A percentile compares a stretch with the other conserved stretches of the same genome.
Conservation (phyloP, 192 early-diverging fungal species). For the Globomyces pollinis-pini region DNA sequence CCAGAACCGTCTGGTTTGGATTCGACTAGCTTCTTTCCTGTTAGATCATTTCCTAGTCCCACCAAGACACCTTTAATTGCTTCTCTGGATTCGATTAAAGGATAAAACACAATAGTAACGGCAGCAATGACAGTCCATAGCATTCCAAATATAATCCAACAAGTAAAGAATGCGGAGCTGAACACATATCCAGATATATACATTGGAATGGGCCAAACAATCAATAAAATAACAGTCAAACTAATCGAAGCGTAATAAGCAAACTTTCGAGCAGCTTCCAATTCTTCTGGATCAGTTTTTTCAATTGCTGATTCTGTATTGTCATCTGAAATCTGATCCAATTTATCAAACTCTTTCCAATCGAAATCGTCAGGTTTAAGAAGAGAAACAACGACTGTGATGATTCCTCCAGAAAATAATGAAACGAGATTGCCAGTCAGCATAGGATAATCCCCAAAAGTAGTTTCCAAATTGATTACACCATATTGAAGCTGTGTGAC, state of each 20-base stretch:
- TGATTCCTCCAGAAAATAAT: conserved; percentile 20
- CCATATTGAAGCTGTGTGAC: conserved; percentile 44
- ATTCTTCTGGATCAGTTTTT: conserved; percentile 27
- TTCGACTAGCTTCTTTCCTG: conserved; percentile 1
- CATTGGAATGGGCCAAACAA: conserved; percentile 68
- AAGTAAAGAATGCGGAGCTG: conserved; percentile 55
- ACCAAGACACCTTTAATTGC: conserved; percentile 3
- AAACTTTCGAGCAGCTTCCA: conserved; percentile 52
- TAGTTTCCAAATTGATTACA: conserved; percentile 46
- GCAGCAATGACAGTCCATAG: conserved; percentile 53
- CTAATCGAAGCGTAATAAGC: conserved; percentile 42
- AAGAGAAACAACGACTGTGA: conserved; percentile 32
- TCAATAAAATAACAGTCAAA: conserved; percentile 51
- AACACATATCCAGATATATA: conserved; percentile 60
- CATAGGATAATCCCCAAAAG: conserved; percentile 64
- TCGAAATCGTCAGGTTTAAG: conserved; percentile 58
- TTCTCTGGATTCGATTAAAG: conserved; percentile 36
- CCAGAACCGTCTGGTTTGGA: no score
- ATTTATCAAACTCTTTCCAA: conserved; percentile 40
- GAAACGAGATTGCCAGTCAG: conserved; percentile 63
- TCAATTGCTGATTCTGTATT: conserved; percentile 27
- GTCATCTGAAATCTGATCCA: conserved; percentile 43
- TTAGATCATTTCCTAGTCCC: conserved; percentile 15
- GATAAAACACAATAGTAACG: conserved; percentile 49
- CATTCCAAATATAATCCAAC: conserved; percentile 59